Conservation (phyloP, 2,329 filamentous ascomycete genomes). For the Fusarium secorum region DNA sequence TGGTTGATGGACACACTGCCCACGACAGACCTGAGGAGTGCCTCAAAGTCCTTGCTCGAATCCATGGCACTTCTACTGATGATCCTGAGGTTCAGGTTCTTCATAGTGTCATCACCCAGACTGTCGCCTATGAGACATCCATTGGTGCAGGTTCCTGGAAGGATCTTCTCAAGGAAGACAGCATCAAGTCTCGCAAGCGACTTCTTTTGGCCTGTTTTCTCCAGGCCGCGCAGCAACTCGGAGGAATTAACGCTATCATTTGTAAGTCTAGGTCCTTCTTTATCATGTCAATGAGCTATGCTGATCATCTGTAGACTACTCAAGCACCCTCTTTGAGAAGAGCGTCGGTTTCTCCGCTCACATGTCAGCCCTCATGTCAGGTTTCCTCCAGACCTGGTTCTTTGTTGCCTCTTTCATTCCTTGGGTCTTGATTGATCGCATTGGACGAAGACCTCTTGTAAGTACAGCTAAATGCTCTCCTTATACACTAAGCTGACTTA, state of each 20-base stretch:
- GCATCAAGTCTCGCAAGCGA: constrained; percentile 45
- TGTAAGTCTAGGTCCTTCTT: constrained; percentile 36
- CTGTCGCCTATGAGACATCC: constrained; percentile 45
- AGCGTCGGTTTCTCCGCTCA: constrained; percentile 53
- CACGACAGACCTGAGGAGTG: constrained; percentile 51
- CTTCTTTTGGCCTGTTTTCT: constrained; percentile 46
- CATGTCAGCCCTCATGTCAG: constrained; percentile 60
- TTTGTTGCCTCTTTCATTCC: constrained; percentile 52
- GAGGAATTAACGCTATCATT: constrained; percentile 59
- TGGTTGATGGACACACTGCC: too few relatives aligned
- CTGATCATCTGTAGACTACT: constrained; percentile 47
- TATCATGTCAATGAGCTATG: rapidly evolving
- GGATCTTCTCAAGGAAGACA: constrained; percentile 44
- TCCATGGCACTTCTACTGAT: constrained; percentile 39
- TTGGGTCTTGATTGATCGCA: constrained; percentile 31
- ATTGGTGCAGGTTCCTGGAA: constrained; percentile 44
- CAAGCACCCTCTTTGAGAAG: constrained; percentile 55
- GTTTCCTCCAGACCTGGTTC: constrained; percentile 59
- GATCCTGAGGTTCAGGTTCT: constrained; percentile 36
- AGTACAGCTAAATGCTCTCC: background rate
- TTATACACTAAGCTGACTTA: background rate
- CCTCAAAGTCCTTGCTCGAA: constrained; percentile 49
- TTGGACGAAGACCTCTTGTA: constrained; percentile 29
- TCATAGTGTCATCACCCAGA: constrained; percentile 45
- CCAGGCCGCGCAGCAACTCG: constrained; percentile 53